A percentile compares a stretch with the other conserved stretches of the same genome.
Evolutionary conservation across 164 flowering plant genomes (phyloP).

Genomic region (Chloranthus sessilifolius): DNA sequence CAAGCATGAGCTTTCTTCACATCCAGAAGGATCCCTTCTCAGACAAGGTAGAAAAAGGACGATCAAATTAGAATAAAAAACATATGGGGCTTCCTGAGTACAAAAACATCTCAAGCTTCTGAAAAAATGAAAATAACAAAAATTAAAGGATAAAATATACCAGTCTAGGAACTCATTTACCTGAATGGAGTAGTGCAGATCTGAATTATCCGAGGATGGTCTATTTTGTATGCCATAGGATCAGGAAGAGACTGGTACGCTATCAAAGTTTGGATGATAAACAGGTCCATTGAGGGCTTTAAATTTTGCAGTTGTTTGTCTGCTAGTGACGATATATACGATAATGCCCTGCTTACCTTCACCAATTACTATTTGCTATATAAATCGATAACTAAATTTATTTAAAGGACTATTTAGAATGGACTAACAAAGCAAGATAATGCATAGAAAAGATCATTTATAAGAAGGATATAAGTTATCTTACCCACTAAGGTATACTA

Average conservation of each 20-base stretch:
- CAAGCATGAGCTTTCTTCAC: conserved; percentile 90
- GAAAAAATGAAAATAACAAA: not conserved
- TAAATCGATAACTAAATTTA: not conserved
- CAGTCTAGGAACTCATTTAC: conserved; percentile 25
- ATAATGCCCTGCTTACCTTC: conserved; percentile 63
- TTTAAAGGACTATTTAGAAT: not conserved
- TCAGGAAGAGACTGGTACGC: conserved; percentile 87
- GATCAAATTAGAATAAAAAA: conserved; percentile 1
- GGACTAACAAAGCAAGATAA: not conserved
- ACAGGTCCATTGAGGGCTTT: conserved; percentile 53
- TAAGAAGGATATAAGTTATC: not conserved
- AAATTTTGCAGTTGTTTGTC: conserved; percentile 40
- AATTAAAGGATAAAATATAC: conserved; percentile 1
- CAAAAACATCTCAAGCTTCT: not conserved
- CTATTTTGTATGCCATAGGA: conserved; percentile 71
- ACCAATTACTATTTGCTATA: not conserved
- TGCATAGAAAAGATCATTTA: not conserved
- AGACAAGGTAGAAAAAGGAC: conserved; percentile 1
- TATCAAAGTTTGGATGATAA: conserved; percentile 54
- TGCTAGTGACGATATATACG: conserved; percentile 45
- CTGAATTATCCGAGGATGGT: conserved; percentile 67
- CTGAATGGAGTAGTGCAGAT: conserved; percentile 82
- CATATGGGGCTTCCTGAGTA: not conserved
- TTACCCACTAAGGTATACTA: conserved; percentile 69
- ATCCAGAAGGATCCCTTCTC: conserved; percentile 66